A percentile compares a stretch with the other conserved stretches of the same genome.
Conservation (phyloP, 1,139 yeast species). For the Williopsis jadinii region DNA sequence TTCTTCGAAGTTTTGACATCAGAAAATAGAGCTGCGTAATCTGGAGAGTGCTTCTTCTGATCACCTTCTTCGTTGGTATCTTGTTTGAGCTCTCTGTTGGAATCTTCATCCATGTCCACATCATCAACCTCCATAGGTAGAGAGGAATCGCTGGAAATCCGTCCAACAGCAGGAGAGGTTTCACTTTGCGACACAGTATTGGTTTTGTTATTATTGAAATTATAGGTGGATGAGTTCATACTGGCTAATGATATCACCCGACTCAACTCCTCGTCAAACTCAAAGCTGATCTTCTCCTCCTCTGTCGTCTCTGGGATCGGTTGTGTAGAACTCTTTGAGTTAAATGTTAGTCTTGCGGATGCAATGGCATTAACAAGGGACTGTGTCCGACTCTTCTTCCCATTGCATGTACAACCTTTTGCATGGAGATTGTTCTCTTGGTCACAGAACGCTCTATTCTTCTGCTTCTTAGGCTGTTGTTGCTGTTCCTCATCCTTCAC, state of each 20-base stretch:
- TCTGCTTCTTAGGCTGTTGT: background rate
- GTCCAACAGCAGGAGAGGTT: background rate
- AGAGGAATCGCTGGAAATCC: background rate
- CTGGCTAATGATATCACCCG: slow-evolving; percentile 19
- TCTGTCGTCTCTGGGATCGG: slow-evolving; percentile 6
- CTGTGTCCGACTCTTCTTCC: slow-evolving; percentile 15
- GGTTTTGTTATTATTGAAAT: slow-evolving; percentile 9
- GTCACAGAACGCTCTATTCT: background rate
- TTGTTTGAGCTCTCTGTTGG: background rate
- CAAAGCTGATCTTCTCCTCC: slow-evolving; percentile 8
- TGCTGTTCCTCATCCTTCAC: slow-evolving; percentile 1
- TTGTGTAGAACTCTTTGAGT: slow-evolving; percentile 3
- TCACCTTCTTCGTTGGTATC: too few species aligned
- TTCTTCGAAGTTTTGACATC: slow-evolving; percentile 16
- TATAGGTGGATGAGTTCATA: slow-evolving; percentile 15
- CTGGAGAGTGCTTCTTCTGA: slow-evolving; percentile 16
- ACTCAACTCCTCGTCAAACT: slow-evolving; percentile 17
- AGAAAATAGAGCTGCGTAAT: slow-evolving; percentile 22
- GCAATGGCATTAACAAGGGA: slow-evolving; percentile 18
- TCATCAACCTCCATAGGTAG: background rate
- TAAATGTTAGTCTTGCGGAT: slow-evolving; percentile 18
- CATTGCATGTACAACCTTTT: slow-evolving; percentile 11
- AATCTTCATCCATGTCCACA: slow-evolving; percentile 1
- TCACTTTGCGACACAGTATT: background rate
- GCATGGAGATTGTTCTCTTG: slow-evolving; percentile 8